Base-by-base conservation (phyloP, 805 yeast genomes). In the Lachancea nothofagi region DNA sequence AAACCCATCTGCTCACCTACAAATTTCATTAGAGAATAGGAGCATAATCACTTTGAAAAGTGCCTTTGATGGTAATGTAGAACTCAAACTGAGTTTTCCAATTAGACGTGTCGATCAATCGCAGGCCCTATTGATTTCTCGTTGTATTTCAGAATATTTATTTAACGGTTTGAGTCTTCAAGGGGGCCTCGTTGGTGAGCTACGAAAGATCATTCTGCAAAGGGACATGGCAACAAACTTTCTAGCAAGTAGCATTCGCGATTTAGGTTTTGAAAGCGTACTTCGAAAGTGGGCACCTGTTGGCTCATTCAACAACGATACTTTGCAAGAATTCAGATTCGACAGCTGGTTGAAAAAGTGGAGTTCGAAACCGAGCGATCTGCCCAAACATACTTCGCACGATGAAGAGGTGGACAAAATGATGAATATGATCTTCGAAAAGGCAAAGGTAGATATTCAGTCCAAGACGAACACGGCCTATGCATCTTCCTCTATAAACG, bases 211-310 rank as follows among this genome's bases (percentile, higher is more conserved):
- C 5, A 33, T 38, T 7, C 13, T 10, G 14, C 28, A 28, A 4
- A 65, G 64, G 33, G 71, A 65, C 39, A 44, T 49, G 18, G 57
- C 61, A 1, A 53, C 65, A 2, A 45, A 57, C 4, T 61, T 51
- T 35, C 34, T 65, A 1, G 40, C 36, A 19, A 65, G 62, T 18
- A 53, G 50, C 10, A 34, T 64, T 14, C 50, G 48, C 5, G 59
- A 55, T 5, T 23, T 48, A 2, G 57, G 55, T 1, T 56, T 52
- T 12, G 40, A 33, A 2, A 49, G 44, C 20, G 37, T 52, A 1
- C 40, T 64, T 4, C 32, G 47, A 1, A 56, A 50, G 43, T 62
- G 66, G 66, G 66, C 63, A 7, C 66, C 66, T 1, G 34, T 34
- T 5, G 57, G 55, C 7, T 63, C 67, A 1, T 19, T 44, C 3